A percentile compares a stretch with the other conserved stretches of the same genome.
phyloP scores from a whole-genome alignment of 31 red algal genomes.

The Porphyra umbilicalis region DNA sequence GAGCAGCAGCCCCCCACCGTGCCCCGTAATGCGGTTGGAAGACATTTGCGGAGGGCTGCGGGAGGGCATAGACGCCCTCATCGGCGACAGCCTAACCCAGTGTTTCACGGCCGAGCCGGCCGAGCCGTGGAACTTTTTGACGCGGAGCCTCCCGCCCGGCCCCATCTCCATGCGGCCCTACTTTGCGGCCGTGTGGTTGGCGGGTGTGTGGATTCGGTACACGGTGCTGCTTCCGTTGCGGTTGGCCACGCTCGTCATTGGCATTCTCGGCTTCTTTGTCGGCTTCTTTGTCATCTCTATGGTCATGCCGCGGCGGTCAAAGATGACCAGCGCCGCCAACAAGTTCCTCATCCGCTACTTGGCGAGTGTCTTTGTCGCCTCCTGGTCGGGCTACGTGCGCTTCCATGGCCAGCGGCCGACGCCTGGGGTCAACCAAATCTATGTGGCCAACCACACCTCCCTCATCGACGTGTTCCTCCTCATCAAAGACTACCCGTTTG shows the following conservation, averaged over 20 bases:
- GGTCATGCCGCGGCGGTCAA: conserved; percentile 29
- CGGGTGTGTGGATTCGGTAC: conserved; percentile 81
- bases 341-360: conserved; percentile 57
- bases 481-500: conserved; percentile 91
- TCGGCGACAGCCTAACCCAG: conserved; percentile 61
- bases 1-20: neutral
- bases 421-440: conserved; percentile 77
- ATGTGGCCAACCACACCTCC: conserved; percentile 87
- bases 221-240: conserved; percentile 72
- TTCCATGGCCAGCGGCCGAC: conserved; percentile 76
- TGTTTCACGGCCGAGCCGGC: conserved; percentile 76
- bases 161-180: conserved; percentile 53
- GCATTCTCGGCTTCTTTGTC: conserved; percentile 28
- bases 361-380: conserved; percentile 67
- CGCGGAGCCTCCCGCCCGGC: conserved; percentile 49
- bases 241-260: conserved; percentile 40
- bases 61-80: conserved; percentile 76
- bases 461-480: conserved; percentile 82
- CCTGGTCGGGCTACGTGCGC: conserved; percentile 69
- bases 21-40: conserved; percentile 23
- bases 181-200: conserved; percentile 53
- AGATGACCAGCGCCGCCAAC: neutral
- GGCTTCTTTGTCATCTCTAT: conserved; percentile 30
- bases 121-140: conserved; percentile 87
- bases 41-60: conserved; percentile 41